Evolutionary conservation across 805 yeast species (phyloP), one percentile per base, ranked within the genome.

Genomic region (Nakazawaea ishiwadae): DNA sequence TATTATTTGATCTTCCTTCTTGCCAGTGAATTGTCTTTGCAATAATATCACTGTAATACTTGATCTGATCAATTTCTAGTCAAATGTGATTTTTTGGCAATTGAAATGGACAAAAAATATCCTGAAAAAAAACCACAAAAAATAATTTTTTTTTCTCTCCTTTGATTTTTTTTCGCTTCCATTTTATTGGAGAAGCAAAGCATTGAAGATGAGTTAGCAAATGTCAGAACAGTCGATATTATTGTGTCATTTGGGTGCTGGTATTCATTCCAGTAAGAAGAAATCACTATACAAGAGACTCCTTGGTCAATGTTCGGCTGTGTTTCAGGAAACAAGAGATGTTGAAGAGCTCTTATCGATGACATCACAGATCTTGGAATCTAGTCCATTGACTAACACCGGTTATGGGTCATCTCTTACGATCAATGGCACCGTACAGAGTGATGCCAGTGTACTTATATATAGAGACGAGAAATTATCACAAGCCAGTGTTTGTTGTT

Each of bases 231-330:
- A n/a, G n/a, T 8, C 18, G 41, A 26, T 28, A 32, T 44, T 52
- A 23, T 46, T 74, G 8, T 53, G 66, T n/a, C 80, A 75, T 51
- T 53, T 72, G 18, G 80, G 81, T 1, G 81, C 81, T 3, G 81
- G 81, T 1, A 58, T 52, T 26, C 79, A 74, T 48, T 52, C 60
- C 5, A 28, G 21, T 3, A 33, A 35, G 4, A 50, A 51, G 19
- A 45, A 42, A 5, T 21, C 28, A 2, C 38, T 45, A n/a, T 67
- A 63, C 47, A 61, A 49, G 24, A 8, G 19, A 8, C 31, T 40
- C 16, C 14, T 31, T 5, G 12, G 19, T 5, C 21, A 16, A 10
- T 31, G 35, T 12, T 4, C 16, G n/a, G n/a, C n/a, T n/a, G n/a
- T n/a, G n/a, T n/a, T n/a, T n/a, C n/a, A n/a, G n/a, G n/a, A n/a